Conservation (phyloP, 2,329 filamentous ascomycete genomes). For the Penicillium sp. region DNA sequence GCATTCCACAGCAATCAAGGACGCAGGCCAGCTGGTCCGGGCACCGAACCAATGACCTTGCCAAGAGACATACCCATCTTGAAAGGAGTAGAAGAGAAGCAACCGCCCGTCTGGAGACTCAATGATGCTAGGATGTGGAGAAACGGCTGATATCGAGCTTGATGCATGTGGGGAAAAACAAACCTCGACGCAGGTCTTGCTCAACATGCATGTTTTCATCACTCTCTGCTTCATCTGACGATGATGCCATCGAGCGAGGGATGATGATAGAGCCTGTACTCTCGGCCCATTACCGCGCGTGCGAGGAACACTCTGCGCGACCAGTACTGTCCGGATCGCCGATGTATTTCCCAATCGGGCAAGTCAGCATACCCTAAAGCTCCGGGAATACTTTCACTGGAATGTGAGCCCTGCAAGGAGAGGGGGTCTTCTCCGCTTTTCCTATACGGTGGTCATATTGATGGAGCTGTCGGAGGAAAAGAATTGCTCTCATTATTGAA, state of each 20-base stretch:
- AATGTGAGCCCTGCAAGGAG: constrained; percentile 23
- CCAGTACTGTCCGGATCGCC: constrained; percentile 12
- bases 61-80: neutral
- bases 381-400: constrained; percentile 19
- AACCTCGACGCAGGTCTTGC: no score
- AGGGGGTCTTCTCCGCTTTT: neutral
- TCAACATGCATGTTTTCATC: neutral
- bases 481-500: constrained; percentile 1
- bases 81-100: neutral
- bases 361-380: constrained; percentile 23
- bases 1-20: constrained; percentile 27
- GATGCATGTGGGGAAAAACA: neutral
- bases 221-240: neutral
- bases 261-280: neutral
- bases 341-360: constrained; percentile 8
- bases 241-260: constrained; percentile 16
- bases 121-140: constrained; percentile 1
- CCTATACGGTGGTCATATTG: constrained; percentile 3
- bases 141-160: neutral
- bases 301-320: neutral
- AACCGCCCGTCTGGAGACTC: neutral
- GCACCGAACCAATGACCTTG: constrained; percentile 15
- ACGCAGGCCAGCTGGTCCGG: constrained; percentile 10
- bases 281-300: neutral
- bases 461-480: neutral